Conservation (phyloP, 2,329 filamentous ascomycete genomes). For the Mollisia scopiformis region DNA sequence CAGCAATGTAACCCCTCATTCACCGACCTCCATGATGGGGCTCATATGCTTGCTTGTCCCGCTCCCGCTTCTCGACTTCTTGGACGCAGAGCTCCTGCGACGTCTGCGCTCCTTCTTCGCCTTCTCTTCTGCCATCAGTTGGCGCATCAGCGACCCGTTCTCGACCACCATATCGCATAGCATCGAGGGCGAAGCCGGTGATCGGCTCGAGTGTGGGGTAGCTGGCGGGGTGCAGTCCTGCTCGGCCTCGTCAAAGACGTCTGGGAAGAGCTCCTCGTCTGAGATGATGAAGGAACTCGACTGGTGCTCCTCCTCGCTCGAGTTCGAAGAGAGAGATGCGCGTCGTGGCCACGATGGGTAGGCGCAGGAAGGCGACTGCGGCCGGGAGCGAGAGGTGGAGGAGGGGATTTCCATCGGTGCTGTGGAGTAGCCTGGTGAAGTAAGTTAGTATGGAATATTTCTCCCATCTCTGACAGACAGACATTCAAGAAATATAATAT, state of each 20-base stretch:
- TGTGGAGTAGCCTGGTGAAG: constrained; percentile 26
- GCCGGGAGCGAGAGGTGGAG: constrained; percentile 20
- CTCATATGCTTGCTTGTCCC: constrained; percentile 57
- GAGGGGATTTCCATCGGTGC: constrained; percentile 33
- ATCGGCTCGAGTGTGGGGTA: constrained; percentile 32
- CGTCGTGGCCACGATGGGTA: constrained; percentile 63
- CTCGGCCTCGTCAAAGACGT: constrained; percentile 51
- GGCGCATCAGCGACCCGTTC: constrained; percentile 32
- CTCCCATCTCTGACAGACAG: background rate
- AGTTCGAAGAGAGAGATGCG: constrained; percentile 45
- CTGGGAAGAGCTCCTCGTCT: constrained; percentile 62
- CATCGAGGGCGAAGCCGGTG: constrained; percentile 25
- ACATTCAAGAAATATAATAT: background rate
- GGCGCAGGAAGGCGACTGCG: constrained; percentile 46
- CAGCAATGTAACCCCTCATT: constrained; percentile 36
- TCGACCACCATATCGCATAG: constrained; percentile 32
- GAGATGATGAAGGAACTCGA: constrained; percentile 46
- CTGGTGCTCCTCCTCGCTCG: constrained; percentile 23
- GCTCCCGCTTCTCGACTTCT: constrained; percentile 31
- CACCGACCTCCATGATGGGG: constrained; percentile 55
- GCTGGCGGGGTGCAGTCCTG: constrained; percentile 46
- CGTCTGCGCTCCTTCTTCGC: constrained; percentile 29
- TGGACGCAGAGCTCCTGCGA: constrained; percentile 30
- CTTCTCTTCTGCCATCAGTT: constrained; percentile 34
- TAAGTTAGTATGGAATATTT: background rate